Evolutionary conservation across 2,329 filamentous ascomycete genomes (phyloP).

Genomic region (Alternaria novae-zelandiae): DNA sequence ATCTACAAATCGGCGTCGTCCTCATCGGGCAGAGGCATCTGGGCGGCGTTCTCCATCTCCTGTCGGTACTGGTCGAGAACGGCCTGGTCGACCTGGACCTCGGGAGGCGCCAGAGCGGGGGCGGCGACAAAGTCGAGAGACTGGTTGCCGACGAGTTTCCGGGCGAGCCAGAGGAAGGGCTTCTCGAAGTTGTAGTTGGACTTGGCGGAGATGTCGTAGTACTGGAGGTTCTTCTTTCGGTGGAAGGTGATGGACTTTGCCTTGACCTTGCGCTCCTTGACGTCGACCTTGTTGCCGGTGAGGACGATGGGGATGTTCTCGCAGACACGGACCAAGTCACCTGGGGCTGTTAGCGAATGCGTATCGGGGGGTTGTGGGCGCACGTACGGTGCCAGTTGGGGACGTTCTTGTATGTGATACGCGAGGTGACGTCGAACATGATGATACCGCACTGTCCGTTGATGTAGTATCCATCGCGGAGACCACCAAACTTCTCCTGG

Average conservation of each 20-base stretch:
- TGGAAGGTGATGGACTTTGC: slow-evolving; percentile 99
- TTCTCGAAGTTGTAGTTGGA: slow-evolving; percentile 99
- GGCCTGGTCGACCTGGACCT: slow-evolving; percentile 84
- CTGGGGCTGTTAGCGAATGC: slow-evolving; percentile 55
- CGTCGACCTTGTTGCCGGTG: slow-evolving; percentile 99
- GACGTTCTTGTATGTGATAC: slow-evolving; percentile 99
- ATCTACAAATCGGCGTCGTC: slow-evolving; percentile 74
- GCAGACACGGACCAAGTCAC: slow-evolving; percentile 97
- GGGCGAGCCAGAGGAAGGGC: slow-evolving; percentile 98
- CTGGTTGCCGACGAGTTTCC: slow-evolving; percentile 97
- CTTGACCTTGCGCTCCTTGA: slow-evolving; percentile 99
- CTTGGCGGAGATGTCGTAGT: slow-evolving; percentile 99
- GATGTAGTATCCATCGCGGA: slow-evolving; percentile 99
- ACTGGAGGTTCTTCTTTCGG: slow-evolving; percentile 99
- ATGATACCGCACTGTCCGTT: slow-evolving; percentile 99
- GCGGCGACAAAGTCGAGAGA: slow-evolving; percentile 93
- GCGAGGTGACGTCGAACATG: slow-evolving; percentile 99
- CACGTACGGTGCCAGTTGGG: slow-evolving; percentile 99
- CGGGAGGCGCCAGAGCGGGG: slow-evolving; percentile 90
- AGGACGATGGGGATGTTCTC: slow-evolving; percentile 99
- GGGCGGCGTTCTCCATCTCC: slow-evolving; percentile 84
- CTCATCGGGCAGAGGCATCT: slow-evolving; percentile 91
- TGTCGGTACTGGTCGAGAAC: slow-evolving; percentile 82
- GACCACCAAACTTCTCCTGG: slow-evolving; percentile 99
- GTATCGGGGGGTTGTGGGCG: background rate